Evolutionary conservation across 148 eudicot genomes (phyloP), one percentile per base, ranked within the genome.

Genomic region (Drosera capensis): DNA sequence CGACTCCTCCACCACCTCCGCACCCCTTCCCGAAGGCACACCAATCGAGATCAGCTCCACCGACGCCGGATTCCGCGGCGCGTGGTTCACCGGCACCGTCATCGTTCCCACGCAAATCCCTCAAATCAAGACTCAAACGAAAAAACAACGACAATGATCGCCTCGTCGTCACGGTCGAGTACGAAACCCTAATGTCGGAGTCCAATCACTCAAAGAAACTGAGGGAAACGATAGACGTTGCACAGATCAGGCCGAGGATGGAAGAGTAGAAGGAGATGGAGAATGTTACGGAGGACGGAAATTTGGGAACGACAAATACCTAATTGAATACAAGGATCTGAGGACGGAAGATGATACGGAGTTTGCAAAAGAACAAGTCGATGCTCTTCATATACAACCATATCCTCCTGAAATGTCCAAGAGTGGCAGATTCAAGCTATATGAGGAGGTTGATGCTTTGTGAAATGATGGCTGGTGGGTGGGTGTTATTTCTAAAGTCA

Each of bases 401-500:
- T 40, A 41, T 44, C 95, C 99, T 28, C 95, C 95, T 9, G 59
- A 64, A 15, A 51, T 54, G 19, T 46, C 8, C 25, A 34, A 38
- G 11, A 47, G 65, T 23, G 76, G 55, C 52, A 44, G 44, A 44
- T 81, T 73, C 58, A 71, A 64, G 44, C 42, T 70, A 51, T 55
- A 42, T 62, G 77, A 85, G 25, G 73, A 81, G 60, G 93, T 92
- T 59, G 99, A 92, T 61, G 95, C 94, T 39, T 57, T 63, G 30
- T 74, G 73, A 48, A 76, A 81, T 36, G 99, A 85, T 41, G 85
- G 78, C 25, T 92, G 99, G 99, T 92, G 99, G 99, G 77, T 74
- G 7, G 99, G 99, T 42, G 64, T 75, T 39, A 49, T 92, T 43
- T 54, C 74, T 26, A 76, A 75, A 63, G 73, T 78, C 36, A 67